Conservation (phyloP, 805 yeast species). For the Candida incommunis region DNA sequence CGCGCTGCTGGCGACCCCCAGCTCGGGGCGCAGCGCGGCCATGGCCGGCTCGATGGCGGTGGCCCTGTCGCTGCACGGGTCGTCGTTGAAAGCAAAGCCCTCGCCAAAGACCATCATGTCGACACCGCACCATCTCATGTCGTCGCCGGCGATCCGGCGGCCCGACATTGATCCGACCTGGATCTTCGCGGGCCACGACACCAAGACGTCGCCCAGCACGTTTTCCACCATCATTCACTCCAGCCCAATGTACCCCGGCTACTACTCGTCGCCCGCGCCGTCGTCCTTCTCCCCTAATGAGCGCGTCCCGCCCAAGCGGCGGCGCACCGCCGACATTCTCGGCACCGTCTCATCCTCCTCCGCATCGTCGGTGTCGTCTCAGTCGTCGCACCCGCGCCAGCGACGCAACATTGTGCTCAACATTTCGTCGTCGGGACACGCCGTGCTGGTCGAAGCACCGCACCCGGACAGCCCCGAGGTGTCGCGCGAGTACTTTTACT, state of each 20-base stretch:
- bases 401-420: neutral
- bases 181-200: neutral
- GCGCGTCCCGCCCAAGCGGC: neutral
- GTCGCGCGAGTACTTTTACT: neutral
- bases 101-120: neutral
- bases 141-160: neutral
- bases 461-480: neutral
- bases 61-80: neutral
- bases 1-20: neutral
- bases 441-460: neutral
- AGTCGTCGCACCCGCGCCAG: neutral
- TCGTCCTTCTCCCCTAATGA: neutral
- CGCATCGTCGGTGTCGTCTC: neutral
- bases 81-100: neutral
- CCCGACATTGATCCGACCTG: constrained; percentile 1
- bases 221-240: constrained; percentile 3
- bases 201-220: neutral
- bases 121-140: constrained; percentile 1
- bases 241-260: constrained; percentile 2
- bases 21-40: neutral
- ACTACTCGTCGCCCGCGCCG: constrained; percentile 2
- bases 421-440: neutral
- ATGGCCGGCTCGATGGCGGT: neutral
- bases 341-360: neutral
- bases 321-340: neutral